Conservation (phyloP, 1,284 basidiomycete species). For the Nidula niveotomentosa region DNA sequence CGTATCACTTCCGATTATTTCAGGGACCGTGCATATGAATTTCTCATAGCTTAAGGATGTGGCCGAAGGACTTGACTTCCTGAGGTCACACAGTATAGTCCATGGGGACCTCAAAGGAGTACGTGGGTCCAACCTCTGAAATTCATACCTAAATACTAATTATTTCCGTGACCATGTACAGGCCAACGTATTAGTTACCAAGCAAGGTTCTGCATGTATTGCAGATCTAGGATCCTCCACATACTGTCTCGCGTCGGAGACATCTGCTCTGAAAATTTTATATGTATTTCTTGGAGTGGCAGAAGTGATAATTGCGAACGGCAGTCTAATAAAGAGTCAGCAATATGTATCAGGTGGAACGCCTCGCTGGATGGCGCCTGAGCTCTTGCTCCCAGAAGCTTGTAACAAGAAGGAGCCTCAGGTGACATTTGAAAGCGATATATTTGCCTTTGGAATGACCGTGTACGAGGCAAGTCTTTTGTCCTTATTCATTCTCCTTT, state of each 20-base stretch:
- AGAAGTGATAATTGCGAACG: no score
- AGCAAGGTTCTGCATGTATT: slow-evolving; percentile 14
- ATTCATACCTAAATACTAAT: neutral
- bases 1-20: neutral
- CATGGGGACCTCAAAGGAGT: slow-evolving; percentile 25
- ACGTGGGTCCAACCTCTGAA: neutral
- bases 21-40: neutral
- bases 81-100: slow-evolving; percentile 15
- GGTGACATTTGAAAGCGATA: slow-evolving; percentile 21
- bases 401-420: slow-evolving; percentile 5
- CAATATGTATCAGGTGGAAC: slow-evolving; percentile 14
- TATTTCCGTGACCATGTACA: slow-evolving; percentile 1
- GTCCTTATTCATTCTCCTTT: no score
- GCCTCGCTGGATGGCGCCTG: slow-evolving; percentile 23
- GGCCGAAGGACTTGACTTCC: slow-evolving; percentile 15
- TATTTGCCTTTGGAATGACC: slow-evolving; percentile 23
- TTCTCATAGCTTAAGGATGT: slow-evolving; percentile 14
- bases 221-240: slow-evolving; percentile 19
- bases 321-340: neutral
- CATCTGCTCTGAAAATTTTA: neutral
- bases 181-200: slow-evolving; percentile 20
- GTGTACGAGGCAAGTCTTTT: slow-evolving; percentile 19
- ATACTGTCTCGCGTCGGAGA: slow-evolving; percentile 2
- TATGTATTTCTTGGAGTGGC: slow-evolving; percentile 2
- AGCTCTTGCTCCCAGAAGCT: slow-evolving; percentile 14